A percentile compares a stretch with the other conserved stretches of the same genome.
These are phyloP conservation scores for Aspergillus ibericus DNA, from an alignment of 2,329 filamentous ascomycete species.

Conservation along the genomic window DNA sequence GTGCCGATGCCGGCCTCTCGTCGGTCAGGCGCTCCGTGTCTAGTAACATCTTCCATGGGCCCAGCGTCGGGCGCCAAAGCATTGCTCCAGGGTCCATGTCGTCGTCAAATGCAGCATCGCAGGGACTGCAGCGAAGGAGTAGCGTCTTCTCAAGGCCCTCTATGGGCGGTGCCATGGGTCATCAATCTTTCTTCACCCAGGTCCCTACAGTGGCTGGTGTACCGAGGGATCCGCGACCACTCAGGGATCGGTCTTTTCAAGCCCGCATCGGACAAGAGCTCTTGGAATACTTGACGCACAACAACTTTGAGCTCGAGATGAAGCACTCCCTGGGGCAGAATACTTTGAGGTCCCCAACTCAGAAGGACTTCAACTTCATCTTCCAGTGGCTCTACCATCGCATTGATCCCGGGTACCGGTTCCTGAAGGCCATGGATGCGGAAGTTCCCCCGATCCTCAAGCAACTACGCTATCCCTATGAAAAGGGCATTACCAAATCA, in stretches of 20 bases:
- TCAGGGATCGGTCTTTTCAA: constrained; percentile 79
- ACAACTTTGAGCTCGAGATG: constrained; percentile 98
- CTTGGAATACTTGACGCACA: constrained; percentile 83
- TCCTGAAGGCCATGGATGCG: constrained; percentile 91
- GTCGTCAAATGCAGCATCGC: constrained; percentile 54
- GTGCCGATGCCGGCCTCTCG: constrained; percentile 76
- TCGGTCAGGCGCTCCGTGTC: constrained; percentile 81
- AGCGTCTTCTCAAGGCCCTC: constrained; percentile 81
- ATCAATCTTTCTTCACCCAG: constrained; percentile 94
- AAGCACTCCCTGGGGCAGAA: constrained; percentile 91
- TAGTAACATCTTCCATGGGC: constrained; percentile 61
- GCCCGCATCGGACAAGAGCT: constrained; percentile 83
- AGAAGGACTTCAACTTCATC: constrained; percentile 97
- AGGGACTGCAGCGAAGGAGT: constrained; percentile 66
- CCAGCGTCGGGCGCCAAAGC: constrained; percentile 66
- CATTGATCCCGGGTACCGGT: constrained; percentile 90
- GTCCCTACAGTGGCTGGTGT: constrained; percentile 78
- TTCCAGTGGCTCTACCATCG: constrained; percentile 97
- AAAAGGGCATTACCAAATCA: constrained; percentile 93
- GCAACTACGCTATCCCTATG: constrained; percentile 90
- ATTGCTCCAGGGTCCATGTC: constrained; percentile 62
- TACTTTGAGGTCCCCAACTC: constrained; percentile 87
- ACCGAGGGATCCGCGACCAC: constrained; percentile 79
- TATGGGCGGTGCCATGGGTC: constrained; percentile 63
- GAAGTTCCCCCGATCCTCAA: constrained; percentile 92